Conservation (phyloP, 176 grass and related monocot species). For the Oryza glumipatula region DNA sequence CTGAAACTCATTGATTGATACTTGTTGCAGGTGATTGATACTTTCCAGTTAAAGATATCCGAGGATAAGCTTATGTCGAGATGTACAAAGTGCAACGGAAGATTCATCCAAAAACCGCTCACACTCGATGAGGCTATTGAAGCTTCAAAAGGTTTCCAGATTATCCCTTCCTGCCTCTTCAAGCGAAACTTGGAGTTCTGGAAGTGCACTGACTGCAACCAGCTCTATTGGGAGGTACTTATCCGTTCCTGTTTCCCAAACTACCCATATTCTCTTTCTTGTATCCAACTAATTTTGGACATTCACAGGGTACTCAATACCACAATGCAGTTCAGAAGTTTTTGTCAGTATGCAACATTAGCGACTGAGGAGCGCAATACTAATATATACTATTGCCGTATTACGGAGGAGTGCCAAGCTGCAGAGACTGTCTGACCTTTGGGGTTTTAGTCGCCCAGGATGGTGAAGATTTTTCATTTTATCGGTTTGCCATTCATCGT, state of each 20-base stretch:
- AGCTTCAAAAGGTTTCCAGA: slow-evolving; percentile 93
- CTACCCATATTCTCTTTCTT: background rate
- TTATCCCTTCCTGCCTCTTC: slow-evolving; percentile 87
- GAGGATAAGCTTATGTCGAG: slow-evolving; percentile 90
- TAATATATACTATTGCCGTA: background rate
- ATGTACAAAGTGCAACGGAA: slow-evolving; percentile 98
- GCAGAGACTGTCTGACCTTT: background rate
- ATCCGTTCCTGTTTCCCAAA: background rate
- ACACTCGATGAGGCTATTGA: slow-evolving; percentile 80
- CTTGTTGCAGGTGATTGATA: slow-evolving; percentile 77
- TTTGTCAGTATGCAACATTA: slow-evolving; percentile 83
- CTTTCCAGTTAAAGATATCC: slow-evolving; percentile 87
- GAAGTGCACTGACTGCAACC: slow-evolving; percentile 90
- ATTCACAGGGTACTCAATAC: slow-evolving; percentile 87
- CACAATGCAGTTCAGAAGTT: slow-evolving; percentile 91
- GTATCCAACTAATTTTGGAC: slow-evolving; percentile 9
- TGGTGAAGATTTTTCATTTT: background rate
- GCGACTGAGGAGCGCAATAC: slow-evolving; percentile 51
- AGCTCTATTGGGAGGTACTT: slow-evolving; percentile 99
- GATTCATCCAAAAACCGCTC: slow-evolving; percentile 93
- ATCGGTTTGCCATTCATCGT: background rate
- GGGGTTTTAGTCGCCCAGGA: background rate
- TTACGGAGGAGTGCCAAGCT: background rate
- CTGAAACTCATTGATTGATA: background rate
- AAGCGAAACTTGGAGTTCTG: slow-evolving; percentile 93